Evolutionary conservation across 352 stramenopile species (phyloP).

Genomic region (Pythium rishiriense): DNA sequence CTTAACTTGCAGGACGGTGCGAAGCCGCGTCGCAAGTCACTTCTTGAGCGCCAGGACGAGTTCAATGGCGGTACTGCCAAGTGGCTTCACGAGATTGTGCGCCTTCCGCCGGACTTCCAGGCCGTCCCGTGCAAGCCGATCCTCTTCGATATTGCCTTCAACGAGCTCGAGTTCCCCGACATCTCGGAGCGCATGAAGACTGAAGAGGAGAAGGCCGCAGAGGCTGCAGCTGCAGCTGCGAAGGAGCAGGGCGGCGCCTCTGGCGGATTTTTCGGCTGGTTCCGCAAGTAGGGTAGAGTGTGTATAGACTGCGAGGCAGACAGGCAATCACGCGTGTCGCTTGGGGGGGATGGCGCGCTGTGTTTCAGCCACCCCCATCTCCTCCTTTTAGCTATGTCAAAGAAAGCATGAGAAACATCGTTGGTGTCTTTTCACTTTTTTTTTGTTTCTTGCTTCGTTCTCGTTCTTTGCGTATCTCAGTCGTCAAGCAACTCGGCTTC

Average conservation of each 20-base stretch:
- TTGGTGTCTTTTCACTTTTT: neutral
- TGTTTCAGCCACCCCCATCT: neutral
- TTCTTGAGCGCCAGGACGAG: slow-evolving; percentile 60
- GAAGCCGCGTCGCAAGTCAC: slow-evolving; percentile 36
- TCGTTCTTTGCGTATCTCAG: neutral
- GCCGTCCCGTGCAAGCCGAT: slow-evolving; percentile 75
- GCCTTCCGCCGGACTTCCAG: slow-evolving; percentile 62
- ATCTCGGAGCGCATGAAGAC: slow-evolving; percentile 77
- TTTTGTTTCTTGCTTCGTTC: neutral
- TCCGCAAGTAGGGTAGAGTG: slow-evolving; percentile 56
- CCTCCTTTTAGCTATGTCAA: neutral
- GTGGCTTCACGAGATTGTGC: slow-evolving; percentile 62
- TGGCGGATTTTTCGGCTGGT: slow-evolving; percentile 76
- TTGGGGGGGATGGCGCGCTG: neutral
- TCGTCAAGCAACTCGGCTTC: slow-evolving; percentile 30
- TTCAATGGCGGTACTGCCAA: slow-evolving; percentile 50
- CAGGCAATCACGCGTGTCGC: neutral
- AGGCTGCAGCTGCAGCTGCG: slow-evolving; percentile 36
- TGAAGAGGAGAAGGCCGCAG: slow-evolving; percentile 65
- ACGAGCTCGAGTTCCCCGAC: slow-evolving; percentile 79
- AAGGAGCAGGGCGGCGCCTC: slow-evolving; percentile 34
- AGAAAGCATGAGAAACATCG: slow-evolving; percentile 4
- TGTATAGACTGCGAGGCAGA: slow-evolving; percentile 13
- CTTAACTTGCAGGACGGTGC: slow-evolving; percentile 42
- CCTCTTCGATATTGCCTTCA: slow-evolving; percentile 83